A percentile compares a stretch with the other conserved stretches of the same genome.
Conservation (phyloP, 257 asterid genomes). For the Solanum dulcamara region DNA sequence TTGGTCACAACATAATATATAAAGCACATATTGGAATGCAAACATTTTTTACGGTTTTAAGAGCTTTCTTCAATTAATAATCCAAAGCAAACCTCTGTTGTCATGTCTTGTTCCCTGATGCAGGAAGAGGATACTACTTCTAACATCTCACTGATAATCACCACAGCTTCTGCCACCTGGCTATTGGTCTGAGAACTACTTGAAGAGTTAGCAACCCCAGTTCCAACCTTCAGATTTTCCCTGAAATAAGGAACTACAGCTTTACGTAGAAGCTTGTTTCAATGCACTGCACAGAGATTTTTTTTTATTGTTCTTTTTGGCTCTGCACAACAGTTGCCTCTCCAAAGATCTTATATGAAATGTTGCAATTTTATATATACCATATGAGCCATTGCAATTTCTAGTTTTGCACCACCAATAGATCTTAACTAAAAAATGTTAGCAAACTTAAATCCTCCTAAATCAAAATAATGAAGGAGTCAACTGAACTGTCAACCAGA, state of each 20-base stretch:
- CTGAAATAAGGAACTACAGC: slow-evolving; percentile 17
- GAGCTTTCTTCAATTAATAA: background rate
- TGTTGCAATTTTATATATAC: background rate
- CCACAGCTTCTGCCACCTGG: slow-evolving; percentile 60
- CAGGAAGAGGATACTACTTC: slow-evolving; percentile 37
- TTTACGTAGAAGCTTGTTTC: background rate
- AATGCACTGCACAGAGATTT: background rate
- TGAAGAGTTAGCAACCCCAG: slow-evolving; percentile 47
- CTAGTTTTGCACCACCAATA: background rate
- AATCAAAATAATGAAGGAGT: background rate
- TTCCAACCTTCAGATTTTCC: slow-evolving; percentile 61
- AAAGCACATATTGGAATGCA: background rate
- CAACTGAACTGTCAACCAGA: background rate
- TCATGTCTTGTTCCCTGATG: slow-evolving; percentile 31
- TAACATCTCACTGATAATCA: slow-evolving; percentile 44
- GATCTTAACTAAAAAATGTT: background rate
- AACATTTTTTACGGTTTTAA: background rate
- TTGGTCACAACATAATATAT: background rate
- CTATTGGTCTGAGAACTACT: slow-evolving; percentile 25
- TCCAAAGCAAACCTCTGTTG: slow-evolving; percentile 62
- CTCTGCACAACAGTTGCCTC: background rate
- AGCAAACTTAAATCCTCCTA: background rate
- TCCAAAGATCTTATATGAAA: background rate
- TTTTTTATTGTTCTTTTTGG: background rate
- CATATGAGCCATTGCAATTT: background rate